Conservation (phyloP, 768 basidiomycete species). For the Hypholoma fasciculare region DNA sequence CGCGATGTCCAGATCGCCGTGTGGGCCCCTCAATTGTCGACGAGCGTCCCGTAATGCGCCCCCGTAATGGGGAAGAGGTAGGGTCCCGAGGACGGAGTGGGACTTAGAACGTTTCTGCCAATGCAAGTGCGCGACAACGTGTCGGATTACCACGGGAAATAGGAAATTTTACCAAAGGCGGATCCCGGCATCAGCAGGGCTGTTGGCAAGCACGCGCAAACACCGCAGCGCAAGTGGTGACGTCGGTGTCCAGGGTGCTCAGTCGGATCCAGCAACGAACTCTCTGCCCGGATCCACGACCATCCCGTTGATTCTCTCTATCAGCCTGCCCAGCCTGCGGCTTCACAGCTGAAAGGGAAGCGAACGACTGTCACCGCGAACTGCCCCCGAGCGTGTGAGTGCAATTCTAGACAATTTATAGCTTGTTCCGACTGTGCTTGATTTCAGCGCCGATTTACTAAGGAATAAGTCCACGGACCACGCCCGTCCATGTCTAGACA, state of each 20-base stretch:
- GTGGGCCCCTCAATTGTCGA: constrained; percentile 1
- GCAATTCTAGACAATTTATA: background rate
- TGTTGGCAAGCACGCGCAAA: background rate
- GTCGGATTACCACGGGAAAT: background rate
- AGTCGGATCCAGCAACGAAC: constrained; percentile 5
- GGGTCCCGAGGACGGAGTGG: constrained; percentile 4
- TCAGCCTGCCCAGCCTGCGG: background rate
- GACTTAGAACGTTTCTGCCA: constrained; percentile 17
- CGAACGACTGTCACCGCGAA: too few relatives aligned
- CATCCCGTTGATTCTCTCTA: background rate
- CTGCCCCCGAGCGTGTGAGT: constrained; percentile 2
- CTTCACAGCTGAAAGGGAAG: too few relatives aligned
- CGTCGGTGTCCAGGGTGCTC: background rate
- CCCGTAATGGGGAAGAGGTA: background rate
- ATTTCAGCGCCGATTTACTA: background rate
- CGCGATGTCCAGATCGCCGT: background rate
- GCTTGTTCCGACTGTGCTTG: background rate
- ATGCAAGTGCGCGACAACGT: constrained; percentile 8
- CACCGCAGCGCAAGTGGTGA: background rate
- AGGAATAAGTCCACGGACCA: constrained; percentile 19
- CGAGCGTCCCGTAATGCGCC: background rate
- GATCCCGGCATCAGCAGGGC: background rate
- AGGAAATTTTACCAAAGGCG: constrained; percentile 4
- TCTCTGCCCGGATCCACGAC: background rate
- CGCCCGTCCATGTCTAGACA: constrained; percentile 23